Evolutionary conservation across 176 grass and related monocot species (phyloP).

Genomic region (Bothriochloa decipiens): DNA sequence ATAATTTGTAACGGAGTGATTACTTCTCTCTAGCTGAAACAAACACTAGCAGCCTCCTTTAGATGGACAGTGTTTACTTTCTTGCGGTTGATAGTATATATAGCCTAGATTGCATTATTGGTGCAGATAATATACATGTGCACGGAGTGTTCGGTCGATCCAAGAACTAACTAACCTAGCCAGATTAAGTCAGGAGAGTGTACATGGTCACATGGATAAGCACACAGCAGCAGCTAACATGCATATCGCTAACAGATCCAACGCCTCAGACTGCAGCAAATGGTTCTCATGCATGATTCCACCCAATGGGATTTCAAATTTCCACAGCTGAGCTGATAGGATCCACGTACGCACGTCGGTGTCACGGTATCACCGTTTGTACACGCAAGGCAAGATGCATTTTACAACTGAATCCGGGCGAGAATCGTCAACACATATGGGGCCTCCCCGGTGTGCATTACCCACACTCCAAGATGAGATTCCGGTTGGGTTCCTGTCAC

Average conservation of each 20-base stretch:
- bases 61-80: no score
- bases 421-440: conserved; percentile 19
- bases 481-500: conserved; percentile 18
- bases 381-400: conserved; percentile 30
- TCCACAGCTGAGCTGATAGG: background rate
- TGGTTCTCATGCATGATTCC: background rate
- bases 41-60: no score
- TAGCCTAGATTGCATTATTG: no score
- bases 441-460: conserved; percentile 23
- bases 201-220: no score
- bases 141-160: no score
- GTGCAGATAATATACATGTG: no score
- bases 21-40: no score
- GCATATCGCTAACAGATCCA: no score
- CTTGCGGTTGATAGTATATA: no score
- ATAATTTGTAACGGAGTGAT: no score
- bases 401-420: conserved; percentile 25
- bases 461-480: conserved; percentile 21
- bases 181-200: background rate
- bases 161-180: no score
- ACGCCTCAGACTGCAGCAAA: background rate
- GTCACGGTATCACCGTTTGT: conserved; percentile 24
- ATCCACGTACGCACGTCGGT: conserved; percentile 1
- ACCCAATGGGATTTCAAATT: background rate
- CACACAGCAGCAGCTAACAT: no score